Percentiles rank a stretch among this genome's conserved stretches.
These are phyloP conservation scores for Fistulinella staudtii DNA, from an alignment of 1,284 basidiomycete species.

Conservation along the genomic window DNA sequence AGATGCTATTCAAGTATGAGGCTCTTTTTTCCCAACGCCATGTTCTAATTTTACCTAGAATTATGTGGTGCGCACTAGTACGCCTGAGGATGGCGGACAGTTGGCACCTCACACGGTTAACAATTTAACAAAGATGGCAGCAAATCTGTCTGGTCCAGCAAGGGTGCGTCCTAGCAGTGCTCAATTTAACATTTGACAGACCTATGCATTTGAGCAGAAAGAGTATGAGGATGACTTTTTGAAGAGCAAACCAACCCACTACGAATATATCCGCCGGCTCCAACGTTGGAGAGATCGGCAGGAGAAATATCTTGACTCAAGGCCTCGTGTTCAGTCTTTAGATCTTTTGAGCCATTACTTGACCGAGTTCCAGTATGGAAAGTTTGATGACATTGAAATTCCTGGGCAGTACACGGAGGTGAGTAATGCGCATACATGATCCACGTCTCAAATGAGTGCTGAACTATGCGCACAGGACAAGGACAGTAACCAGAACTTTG, in stretches of 20 bases:
- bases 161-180: slow-evolving; percentile 44
- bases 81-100: slow-evolving; percentile 74
- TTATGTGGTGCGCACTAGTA: slow-evolving; percentile 67
- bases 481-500: slow-evolving; percentile 90
- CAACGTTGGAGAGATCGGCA: slow-evolving; percentile 94
- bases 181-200: slow-evolving; percentile 2
- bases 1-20: slow-evolving; percentile 63
- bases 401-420: slow-evolving; percentile 98
- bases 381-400: slow-evolving; percentile 97
- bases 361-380: slow-evolving; percentile 96
- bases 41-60: slow-evolving; percentile 40
- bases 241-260: slow-evolving; percentile 73
- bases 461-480: slow-evolving; percentile 61
- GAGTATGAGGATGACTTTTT: slow-evolving; percentile 95
- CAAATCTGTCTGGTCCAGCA: slow-evolving; percentile 61
- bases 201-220: slow-evolving; percentile 44
- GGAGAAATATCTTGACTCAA: slow-evolving; percentile 79
- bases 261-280: slow-evolving; percentile 87
- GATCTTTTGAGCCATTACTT: slow-evolving; percentile 92
- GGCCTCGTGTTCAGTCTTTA: slow-evolving; percentile 83
- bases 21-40: not conserved
- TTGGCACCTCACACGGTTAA: slow-evolving; percentile 54
- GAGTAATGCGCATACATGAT: slow-evolving; percentile 14
- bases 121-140: slow-evolving; percentile 74
- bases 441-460: slow-evolving; percentile 1